Evolutionary conservation across 768 basidiomycete species (phyloP).

Genomic region (Peribolospora kevripleyi): DNA sequence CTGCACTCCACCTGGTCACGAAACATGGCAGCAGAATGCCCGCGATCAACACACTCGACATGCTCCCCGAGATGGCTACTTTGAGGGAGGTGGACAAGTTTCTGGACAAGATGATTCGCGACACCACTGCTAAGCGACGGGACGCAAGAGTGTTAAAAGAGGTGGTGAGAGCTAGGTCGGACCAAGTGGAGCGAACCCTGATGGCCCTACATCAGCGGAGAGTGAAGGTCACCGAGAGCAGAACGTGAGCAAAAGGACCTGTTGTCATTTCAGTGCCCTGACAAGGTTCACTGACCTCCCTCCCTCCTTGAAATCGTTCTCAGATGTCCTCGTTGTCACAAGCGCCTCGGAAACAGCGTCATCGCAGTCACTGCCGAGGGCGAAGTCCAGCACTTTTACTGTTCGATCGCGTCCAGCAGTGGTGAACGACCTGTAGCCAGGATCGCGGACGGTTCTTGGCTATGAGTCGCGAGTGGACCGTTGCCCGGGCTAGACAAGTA

Average conservation of each 20-base stretch:
- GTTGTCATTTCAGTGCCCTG: neutral
- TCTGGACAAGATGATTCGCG: conserved; percentile 37
- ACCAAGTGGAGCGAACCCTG: conserved; percentile 45
- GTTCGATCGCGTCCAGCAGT: no score
- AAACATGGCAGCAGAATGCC: conserved; percentile 64
- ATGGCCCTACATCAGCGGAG: conserved; percentile 53
- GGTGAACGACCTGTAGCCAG: no score
- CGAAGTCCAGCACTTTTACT: no score
- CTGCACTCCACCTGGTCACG: conserved; percentile 69
- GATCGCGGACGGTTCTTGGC: no score
- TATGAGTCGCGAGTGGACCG: no score
- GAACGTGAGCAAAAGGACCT: conserved; percentile 39
- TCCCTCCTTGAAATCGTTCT: neutral
- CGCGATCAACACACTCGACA: conserved; percentile 50
- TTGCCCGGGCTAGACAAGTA: no score
- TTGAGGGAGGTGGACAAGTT: conserved; percentile 57
- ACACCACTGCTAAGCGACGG: conserved; percentile 34
- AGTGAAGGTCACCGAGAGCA: conserved; percentile 71
- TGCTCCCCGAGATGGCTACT: conserved; percentile 73
- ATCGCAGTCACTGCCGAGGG: conserved; percentile 37
- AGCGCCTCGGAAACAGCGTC: conserved; percentile 72
- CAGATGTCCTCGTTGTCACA: conserved; percentile 89
- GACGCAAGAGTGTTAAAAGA: conserved; percentile 44
- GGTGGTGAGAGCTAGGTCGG: conserved; percentile 47
- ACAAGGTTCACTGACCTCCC: neutral